Conservation (phyloP, 2,329 filamentous ascomycete species). For the Penicillium sp. region DNA sequence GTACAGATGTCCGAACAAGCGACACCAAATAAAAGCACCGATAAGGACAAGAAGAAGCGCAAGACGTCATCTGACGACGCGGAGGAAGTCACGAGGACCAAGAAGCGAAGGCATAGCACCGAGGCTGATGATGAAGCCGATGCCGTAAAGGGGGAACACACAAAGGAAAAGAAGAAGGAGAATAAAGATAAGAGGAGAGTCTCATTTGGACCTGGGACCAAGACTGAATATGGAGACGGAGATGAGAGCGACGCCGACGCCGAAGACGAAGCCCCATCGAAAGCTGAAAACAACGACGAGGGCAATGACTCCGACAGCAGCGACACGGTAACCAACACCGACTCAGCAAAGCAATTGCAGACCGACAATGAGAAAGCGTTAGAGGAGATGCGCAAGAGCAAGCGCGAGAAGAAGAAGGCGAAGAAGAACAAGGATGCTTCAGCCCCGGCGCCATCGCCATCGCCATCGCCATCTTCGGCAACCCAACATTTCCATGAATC, state of each 20-base stretch:
- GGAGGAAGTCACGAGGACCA: conserved; percentile 20
- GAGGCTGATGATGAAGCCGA: conserved; percentile 14
- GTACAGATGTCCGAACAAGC: conserved; percentile 23
- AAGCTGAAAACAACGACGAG: neutral
- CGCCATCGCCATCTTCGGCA: conserved; percentile 7
- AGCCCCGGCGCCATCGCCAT: conserved; percentile 5
- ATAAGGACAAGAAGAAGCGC: conserved; percentile 25
- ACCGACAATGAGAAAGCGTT: conserved; percentile 11
- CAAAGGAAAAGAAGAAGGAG: conserved; percentile 24
- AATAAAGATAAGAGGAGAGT: conserved; percentile 51
- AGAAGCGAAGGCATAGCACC: conserved; percentile 21
- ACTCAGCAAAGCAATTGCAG: conserved; percentile 20
- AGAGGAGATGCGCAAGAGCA: conserved; percentile 33
- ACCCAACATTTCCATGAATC: conserved; percentile 28
- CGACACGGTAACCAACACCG: conserved; percentile 13
- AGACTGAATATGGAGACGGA: conserved; percentile 57
- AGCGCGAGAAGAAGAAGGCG: conserved; percentile 30
- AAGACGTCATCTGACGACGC: conserved; percentile 22
- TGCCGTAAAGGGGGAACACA: conserved; percentile 5
- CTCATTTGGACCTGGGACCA: conserved; percentile 64
- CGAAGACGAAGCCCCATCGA: conserved; percentile 10
- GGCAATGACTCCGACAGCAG: conserved; percentile 3
- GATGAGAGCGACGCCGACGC: conserved; percentile 35
- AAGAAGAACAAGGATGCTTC: conserved; percentile 14
- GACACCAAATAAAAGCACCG: conserved; percentile 13